A percentile compares a stretch with the other conserved stretches of the same genome.
These are phyloP conservation scores for Pinus tabuliformis DNA, from an alignment of 75 land plant genomes.

Conservation along the genomic window DNA sequence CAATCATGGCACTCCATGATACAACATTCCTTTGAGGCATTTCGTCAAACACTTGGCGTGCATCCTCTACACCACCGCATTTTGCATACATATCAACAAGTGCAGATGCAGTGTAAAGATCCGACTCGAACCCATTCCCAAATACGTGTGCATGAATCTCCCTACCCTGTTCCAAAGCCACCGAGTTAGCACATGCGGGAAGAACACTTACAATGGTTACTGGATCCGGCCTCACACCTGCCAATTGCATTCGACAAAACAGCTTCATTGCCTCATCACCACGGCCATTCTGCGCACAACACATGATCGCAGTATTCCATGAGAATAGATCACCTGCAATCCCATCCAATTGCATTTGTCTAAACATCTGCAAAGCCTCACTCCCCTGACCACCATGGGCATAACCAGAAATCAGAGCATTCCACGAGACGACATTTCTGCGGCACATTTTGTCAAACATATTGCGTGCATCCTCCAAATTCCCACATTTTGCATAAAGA, in stretches of 20 bases:
- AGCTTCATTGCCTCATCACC: conserved; percentile 10
- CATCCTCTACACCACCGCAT: conserved; percentile 28
- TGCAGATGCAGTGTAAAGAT: conserved; percentile 23
- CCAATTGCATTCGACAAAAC: conserved; percentile 20
- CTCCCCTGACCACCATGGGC: conserved; percentile 34
- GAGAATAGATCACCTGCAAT: conserved; percentile 37
- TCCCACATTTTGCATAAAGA: conserved; percentile 67
- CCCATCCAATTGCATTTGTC: background rate
- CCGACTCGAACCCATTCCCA: conserved; percentile 12
- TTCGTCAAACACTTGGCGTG: conserved; percentile 16
- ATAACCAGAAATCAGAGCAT: conserved; percentile 56
- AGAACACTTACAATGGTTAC: conserved; percentile 17
- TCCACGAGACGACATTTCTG: conserved; percentile 49
- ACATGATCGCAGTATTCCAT: conserved; percentile 58
- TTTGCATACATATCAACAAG: conserved; percentile 34
- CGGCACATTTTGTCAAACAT: conserved; percentile 34
- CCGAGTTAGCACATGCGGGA: conserved; percentile 15
- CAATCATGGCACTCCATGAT: conserved; percentile 34
- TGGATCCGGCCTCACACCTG: conserved; percentile 10
- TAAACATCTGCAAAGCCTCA: conserved; percentile 41
- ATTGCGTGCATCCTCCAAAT: conserved; percentile 34
- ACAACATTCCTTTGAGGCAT: conserved; percentile 24
- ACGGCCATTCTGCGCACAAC: background rate
- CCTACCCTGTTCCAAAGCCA: conserved; percentile 11
- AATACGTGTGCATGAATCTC: conserved; percentile 22